Evolutionary conservation across 257 asterid species (phyloP).

Genomic region (Ilex asprella): DNA sequence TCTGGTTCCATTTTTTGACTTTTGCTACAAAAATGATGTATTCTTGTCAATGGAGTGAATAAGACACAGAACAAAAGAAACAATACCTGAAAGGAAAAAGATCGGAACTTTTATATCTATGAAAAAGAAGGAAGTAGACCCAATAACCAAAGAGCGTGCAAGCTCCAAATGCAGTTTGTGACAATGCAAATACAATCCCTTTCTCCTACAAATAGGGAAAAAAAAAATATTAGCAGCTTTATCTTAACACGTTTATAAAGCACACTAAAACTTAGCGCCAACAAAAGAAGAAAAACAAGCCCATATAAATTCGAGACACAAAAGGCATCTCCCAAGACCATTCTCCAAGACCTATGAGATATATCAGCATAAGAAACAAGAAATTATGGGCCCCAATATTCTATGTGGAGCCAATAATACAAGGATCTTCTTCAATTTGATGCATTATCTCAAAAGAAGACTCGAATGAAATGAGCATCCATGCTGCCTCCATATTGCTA

Average conservation of each 20-base stretch:
- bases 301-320: not conserved
- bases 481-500: not conserved
- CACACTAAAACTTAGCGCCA: not conserved
- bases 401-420: not conserved
- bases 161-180: conserved; percentile 86
- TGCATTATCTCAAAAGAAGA: not conserved
- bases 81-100: not conserved
- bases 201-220: conserved; percentile 62
- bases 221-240: conserved; percentile 11
- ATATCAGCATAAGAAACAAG: too few species aligned
- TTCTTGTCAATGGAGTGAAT: not conserved
- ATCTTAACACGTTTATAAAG: conserved; percentile 8
- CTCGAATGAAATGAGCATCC: not conserved
- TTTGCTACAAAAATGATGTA: too few species aligned
- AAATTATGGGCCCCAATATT: too few species aligned
- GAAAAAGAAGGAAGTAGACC: conserved; percentile 68
- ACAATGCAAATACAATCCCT: conserved; percentile 66
- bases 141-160: conserved; percentile 77
- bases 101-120: conserved; percentile 35
- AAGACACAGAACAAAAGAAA: not conserved
- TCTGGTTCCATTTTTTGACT: too few species aligned
- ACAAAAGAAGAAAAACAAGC: not conserved
- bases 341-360: too few species aligned
- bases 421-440: not conserved
- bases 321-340: too few species aligned